A percentile compares a stretch with the other conserved stretches of the same genome.
Conservation (phyloP, 768 basidiomycete genomes). For the Fistulinella prunicolor region DNA sequence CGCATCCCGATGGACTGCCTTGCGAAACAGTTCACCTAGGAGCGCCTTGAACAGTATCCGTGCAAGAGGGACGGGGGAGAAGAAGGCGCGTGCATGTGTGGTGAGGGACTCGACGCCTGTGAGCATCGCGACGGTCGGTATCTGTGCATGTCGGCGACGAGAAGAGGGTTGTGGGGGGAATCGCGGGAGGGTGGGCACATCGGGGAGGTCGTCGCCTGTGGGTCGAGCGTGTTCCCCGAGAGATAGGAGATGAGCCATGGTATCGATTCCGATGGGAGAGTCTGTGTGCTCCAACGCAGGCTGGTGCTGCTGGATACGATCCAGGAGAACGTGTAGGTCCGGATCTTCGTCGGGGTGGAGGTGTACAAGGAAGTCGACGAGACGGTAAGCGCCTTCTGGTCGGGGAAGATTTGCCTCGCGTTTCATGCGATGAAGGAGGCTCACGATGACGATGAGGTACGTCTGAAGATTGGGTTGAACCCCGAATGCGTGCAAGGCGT, state of each 20-base stretch:
- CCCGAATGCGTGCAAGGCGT: slow-evolving; percentile 27
- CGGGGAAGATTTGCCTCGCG: slow-evolving; percentile 11
- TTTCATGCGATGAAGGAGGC: slow-evolving; percentile 35
- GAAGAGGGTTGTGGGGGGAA: background rate
- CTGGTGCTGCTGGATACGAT: slow-evolving; percentile 13
- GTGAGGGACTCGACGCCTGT: slow-evolving; percentile 7
- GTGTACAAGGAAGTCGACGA: slow-evolving; percentile 24
- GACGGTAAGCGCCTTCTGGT: slow-evolving; percentile 9
- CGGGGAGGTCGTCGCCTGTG: slow-evolving; percentile 8
- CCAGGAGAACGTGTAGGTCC: slow-evolving; percentile 7
- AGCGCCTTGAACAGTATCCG: slow-evolving; percentile 22
- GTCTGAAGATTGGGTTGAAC: slow-evolving; percentile 35
- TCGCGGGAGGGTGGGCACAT: background rate
- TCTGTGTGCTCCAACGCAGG: background rate
- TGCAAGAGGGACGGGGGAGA: slow-evolving; percentile 20
- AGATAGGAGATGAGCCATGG: slow-evolving; percentile 21
- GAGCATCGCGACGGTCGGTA: slow-evolving; percentile 19
- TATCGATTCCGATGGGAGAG: slow-evolving; percentile 12
- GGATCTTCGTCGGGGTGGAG: slow-evolving; percentile 22
- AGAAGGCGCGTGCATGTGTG: slow-evolving; percentile 1
- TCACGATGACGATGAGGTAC: slow-evolving; percentile 40
- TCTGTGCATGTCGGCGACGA: background rate
- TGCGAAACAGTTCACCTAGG: slow-evolving; percentile 20
- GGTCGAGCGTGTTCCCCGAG: slow-evolving; percentile 9
- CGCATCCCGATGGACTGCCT: slow-evolving; percentile 10